Evolutionary conservation across 306 rosid genomes (phyloP).

Genomic region (Hippophae rhamnoides): DNA sequence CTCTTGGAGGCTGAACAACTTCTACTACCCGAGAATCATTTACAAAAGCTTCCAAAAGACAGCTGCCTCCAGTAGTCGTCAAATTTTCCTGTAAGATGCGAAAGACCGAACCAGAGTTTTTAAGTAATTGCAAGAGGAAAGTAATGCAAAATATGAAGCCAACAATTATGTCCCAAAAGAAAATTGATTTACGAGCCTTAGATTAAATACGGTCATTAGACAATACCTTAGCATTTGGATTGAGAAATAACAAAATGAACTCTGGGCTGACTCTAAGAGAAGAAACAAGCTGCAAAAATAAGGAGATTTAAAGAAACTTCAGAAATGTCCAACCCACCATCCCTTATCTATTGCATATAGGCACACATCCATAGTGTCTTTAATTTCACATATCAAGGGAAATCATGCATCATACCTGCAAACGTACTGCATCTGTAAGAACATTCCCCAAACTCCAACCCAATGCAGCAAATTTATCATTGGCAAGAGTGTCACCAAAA

Average conservation of each 20-base stretch:
- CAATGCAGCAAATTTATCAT: conserved; percentile 27
- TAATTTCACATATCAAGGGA: neutral
- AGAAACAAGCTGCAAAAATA: conserved; percentile 73
- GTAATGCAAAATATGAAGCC: neutral
- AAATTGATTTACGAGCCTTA: neutral
- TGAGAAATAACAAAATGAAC: conserved; percentile 60
- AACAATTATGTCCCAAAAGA: neutral
- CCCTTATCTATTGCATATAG: neutral
- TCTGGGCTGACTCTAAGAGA: conserved; percentile 68
- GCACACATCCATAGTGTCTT: neutral
- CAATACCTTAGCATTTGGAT: conserved; percentile 68
- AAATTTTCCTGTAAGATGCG: conserved; percentile 44
- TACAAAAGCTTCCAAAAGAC: conserved; percentile 69
- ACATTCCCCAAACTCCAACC: conserved; percentile 28
- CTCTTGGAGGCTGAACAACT: conserved; percentile 51
- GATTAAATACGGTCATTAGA: conserved; percentile 9
- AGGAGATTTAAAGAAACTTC: conserved; percentile 23
- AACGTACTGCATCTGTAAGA: conserved; percentile 66
- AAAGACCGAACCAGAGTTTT: neutral
- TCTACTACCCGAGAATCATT: conserved; percentile 77
- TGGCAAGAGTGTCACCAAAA: conserved; percentile 32
- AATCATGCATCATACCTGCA: conserved; percentile 52
- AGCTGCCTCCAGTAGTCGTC: conserved; percentile 88
- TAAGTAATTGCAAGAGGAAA: neutral
- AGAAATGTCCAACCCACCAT: neutral